A percentile compares a stretch with the other conserved stretches of the same genome.
phyloP scores from a whole-genome alignment of 2,329 filamentous ascomycete genomes.

The Coniella vitis region DNA sequence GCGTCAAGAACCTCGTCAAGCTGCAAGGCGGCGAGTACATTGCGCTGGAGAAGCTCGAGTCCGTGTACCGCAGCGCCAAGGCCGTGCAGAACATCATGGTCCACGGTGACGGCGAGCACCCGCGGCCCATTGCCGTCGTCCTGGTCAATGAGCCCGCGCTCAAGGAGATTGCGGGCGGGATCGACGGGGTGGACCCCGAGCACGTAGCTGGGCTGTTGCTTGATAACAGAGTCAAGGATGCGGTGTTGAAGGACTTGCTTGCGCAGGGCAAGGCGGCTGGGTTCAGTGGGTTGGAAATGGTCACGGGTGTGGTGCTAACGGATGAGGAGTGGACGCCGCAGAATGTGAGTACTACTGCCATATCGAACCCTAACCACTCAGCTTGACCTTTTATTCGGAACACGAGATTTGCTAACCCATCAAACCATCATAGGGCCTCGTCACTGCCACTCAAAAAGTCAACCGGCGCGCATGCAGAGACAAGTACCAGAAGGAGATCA shows the following conservation, averaged over 20 bases:
- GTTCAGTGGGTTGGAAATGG: conserved; percentile 63
- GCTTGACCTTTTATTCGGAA: too few relatives aligned
- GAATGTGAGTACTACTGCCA: conserved; percentile 57
- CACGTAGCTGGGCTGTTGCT: conserved; percentile 58
- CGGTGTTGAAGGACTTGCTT: conserved; percentile 62
- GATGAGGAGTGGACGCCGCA: conserved; percentile 85
- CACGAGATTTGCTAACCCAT: background rate
- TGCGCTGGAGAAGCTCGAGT: conserved; percentile 91
- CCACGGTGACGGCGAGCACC: conserved; percentile 67
- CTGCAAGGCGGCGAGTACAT: conserved; percentile 94
- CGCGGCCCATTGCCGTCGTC: conserved; percentile 77
- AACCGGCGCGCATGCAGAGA: conserved; percentile 47
- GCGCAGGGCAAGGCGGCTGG: conserved; percentile 57
- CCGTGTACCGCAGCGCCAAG: conserved; percentile 75
- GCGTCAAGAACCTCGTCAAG: conserved; percentile 98
- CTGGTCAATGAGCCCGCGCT: conserved; percentile 59
- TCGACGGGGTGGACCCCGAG: conserved; percentile 39
- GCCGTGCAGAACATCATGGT: conserved; percentile 83
- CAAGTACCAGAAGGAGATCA: conserved; percentile 45
- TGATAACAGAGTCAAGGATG: conserved; percentile 55
- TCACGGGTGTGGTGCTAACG: conserved; percentile 68
- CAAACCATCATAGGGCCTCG: conserved; percentile 39
- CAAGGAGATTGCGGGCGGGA: conserved; percentile 47
- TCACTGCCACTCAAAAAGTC: conserved; percentile 56
- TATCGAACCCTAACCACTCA: background rate